Evolutionary conservation across 75 land plant species (phyloP).

Genomic region (Cupressus sempervirens): DNA sequence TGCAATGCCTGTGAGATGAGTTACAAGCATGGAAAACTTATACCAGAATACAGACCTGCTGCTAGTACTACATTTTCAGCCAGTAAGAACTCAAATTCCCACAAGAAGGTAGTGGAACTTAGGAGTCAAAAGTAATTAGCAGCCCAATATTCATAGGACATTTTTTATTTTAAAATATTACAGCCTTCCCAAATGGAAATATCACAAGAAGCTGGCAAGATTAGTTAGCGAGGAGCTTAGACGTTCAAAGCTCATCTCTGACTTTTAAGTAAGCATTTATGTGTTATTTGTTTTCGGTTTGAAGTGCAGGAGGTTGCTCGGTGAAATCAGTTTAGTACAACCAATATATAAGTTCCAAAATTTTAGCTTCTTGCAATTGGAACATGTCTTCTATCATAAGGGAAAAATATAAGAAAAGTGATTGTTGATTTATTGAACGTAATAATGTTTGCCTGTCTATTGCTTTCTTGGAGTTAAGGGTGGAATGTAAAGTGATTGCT

Average conservation of each 20-base stretch:
- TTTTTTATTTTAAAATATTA: not conserved
- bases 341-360: not conserved
- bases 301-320: not conserved
- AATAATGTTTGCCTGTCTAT: not conserved
- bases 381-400: not conserved
- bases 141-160: not conserved
- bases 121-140: conserved; percentile 42
- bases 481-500: too few species aligned
- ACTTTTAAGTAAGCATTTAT: not conserved
- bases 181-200: conserved; percentile 24
- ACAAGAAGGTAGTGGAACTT: conserved; percentile 54
- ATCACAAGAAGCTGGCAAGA: not conserved
- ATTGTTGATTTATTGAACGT: too few species aligned
- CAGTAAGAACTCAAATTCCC: conserved; percentile 63
- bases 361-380: not conserved
- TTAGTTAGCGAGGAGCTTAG: not conserved
- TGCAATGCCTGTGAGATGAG: conserved; percentile 85
- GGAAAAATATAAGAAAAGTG: not conserved
- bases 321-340: not conserved
- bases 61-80: conserved; percentile 63
- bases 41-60: conserved; percentile 72
- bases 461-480: conserved; percentile 4
- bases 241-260: not conserved
- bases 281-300: not conserved
- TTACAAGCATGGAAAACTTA: conserved; percentile 62